Evolutionary conservation across 2,329 filamentous ascomycete species (phyloP).

Genomic region (Fusarium buxicola): DNA sequence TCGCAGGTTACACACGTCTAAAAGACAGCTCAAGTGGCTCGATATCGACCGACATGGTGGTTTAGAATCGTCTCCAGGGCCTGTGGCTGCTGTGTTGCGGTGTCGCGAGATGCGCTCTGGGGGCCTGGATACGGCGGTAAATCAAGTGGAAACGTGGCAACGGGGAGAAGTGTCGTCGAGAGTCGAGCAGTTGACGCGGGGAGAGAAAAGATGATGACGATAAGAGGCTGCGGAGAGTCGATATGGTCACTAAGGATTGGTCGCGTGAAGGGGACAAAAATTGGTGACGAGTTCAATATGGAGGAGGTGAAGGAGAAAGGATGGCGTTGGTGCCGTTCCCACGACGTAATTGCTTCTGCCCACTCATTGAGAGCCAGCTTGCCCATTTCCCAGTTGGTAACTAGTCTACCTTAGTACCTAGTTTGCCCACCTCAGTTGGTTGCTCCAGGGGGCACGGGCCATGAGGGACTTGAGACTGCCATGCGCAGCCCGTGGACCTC

Average conservation of each 20-base stretch:
- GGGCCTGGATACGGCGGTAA: constrained; percentile 16
- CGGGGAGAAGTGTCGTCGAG: constrained; percentile 19
- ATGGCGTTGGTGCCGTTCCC: constrained; percentile 25
- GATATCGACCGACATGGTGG: constrained; percentile 92
- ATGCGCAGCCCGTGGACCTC: background rate
- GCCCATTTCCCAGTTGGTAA: constrained; percentile 31
- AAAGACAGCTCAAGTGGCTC: constrained; percentile 93
- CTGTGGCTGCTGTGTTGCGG: constrained; percentile 20
- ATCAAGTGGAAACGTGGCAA: constrained; percentile 45
- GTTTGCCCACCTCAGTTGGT: constrained; percentile 28
- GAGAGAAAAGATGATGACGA: constrained; percentile 24
- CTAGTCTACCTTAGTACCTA: no score
- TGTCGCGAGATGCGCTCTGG: constrained; percentile 40
- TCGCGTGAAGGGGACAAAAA: constrained; percentile 28
- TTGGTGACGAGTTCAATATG: constrained; percentile 26
- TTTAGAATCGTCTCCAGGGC: constrained; percentile 10
- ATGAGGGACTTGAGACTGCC: constrained; percentile 27
- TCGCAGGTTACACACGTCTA: constrained; percentile 74
- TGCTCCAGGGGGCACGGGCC: constrained; percentile 37
- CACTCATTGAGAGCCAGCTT: constrained; percentile 8
- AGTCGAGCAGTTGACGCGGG: constrained; percentile 14
- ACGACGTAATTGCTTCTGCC: constrained; percentile 42
- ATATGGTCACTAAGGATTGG: constrained; percentile 17
- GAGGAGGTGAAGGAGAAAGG: constrained; percentile 28
- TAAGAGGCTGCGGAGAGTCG: constrained; percentile 14